Base-by-base conservation (phyloP, 352 stramenopile species). In the Phytophthora ohioensis region DNA sequence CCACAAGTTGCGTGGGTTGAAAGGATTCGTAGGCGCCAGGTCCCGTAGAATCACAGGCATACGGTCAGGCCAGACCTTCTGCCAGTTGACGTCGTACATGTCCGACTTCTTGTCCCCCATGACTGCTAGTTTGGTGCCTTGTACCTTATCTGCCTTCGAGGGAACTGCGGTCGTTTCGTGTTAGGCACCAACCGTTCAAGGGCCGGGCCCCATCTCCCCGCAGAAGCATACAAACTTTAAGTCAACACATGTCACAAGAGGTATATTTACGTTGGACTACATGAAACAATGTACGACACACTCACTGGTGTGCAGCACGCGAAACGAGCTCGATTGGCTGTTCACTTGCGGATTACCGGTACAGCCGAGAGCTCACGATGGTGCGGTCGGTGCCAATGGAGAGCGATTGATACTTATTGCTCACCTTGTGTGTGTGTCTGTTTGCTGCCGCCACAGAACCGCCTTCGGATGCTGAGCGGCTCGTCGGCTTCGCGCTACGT, bases 31-130 rank as follows among this genome's bases (percentile, higher is more conserved):
- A 10, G 88, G 88, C 61, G 88, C 88, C 58, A 95, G 62, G 49
- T 95, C 87, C 32, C 88, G 88, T 61, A 96, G 76, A 61, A 96
- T 96, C 76, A 96, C 87, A 41, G 88, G 88, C 82, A 96, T 96
- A 64, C 88, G 86, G 75, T 96, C 85, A 10, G 88, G 88, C 83
- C 88, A 96, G 47, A 96, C 76, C 75, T 96, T 96, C 74, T 96
- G 87, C 88, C 88, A 96, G 77, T 94, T 94, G 35, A 96, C 88
- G 65, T 94, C 88, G 74, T 85, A 84, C 81, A 96, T 87, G 31
- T 87, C 83, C 55, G 85, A 88, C 73, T 93, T 95, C 67, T 85
- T 77, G 53, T 88, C 85, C 68, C 60, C 75, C 82, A 87, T 92
- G 11, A 42, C 62, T 51, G n/a, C 17, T 45, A 15, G 32, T 52